Conservation (phyloP, 2,329 filamentous ascomycete species). For the Colletotrichum horii region DNA sequence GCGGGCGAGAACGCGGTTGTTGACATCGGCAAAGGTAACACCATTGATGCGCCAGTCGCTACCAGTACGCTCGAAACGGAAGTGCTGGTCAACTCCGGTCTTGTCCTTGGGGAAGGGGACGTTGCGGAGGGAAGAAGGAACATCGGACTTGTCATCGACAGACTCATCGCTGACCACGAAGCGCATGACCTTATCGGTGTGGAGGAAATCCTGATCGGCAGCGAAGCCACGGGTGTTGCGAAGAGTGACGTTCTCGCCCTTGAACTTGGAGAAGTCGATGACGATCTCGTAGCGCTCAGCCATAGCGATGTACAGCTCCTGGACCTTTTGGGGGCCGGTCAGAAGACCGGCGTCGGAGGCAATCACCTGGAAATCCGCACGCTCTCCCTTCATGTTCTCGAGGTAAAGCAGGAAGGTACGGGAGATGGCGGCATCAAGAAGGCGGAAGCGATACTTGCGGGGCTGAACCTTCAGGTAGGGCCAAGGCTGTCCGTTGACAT, state of each 20-base stretch:
- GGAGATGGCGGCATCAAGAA: conserved; percentile 49
- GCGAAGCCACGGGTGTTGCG: conserved; percentile 41
- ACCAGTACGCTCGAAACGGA: conserved; percentile 19
- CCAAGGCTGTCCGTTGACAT: conserved; percentile 61
- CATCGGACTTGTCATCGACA: conserved; percentile 30
- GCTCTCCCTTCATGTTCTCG: conserved; percentile 25
- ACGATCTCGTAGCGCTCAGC: conserved; percentile 59
- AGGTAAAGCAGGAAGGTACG: conserved; percentile 49
- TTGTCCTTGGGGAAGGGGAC: conserved; percentile 20
- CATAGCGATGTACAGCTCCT: conserved; percentile 50
- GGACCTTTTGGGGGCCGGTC: conserved; percentile 41
- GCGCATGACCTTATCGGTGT: conserved; percentile 48
- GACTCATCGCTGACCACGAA: conserved; percentile 43
- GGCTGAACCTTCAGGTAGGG: conserved; percentile 57
- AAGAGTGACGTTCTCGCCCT: conserved; percentile 51
- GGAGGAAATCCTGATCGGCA: conserved; percentile 47
- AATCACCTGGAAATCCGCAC: conserved; percentile 50
- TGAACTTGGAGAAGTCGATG: conserved; percentile 55
- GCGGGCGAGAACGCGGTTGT: conserved; percentile 45
- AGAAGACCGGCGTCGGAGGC: conserved; percentile 55
- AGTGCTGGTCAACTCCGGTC: conserved; percentile 19
- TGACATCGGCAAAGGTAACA: conserved; percentile 42
- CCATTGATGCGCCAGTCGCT: conserved; percentile 48
- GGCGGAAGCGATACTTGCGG: conserved; percentile 57
- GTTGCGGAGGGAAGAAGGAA: conserved; percentile 25